Percentiles rank a stretch among this genome's conserved stretches.
Conservation (phyloP, 2,329 filamentous ascomycete genomes). For the Epichloe aotearoae region DNA sequence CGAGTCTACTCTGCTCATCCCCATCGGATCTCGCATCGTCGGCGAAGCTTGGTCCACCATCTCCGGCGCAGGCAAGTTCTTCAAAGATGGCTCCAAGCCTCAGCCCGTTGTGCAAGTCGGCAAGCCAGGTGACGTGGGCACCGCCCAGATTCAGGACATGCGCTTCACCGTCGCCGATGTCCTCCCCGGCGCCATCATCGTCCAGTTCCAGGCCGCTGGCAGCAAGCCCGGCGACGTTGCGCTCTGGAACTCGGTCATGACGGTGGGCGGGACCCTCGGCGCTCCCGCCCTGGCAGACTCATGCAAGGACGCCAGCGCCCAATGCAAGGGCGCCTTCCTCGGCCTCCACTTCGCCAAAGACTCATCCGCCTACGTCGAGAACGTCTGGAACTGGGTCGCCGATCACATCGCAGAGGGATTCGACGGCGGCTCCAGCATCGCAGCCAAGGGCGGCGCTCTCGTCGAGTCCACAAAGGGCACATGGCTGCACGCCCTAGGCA, state of each 20-base stretch:
- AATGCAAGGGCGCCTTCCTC: constrained; percentile 34
- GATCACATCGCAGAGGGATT: constrained; percentile 34
- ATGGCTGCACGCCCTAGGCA: constrained; percentile 34
- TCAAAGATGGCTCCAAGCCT: constrained; percentile 33
- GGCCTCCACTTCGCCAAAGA: constrained; percentile 33
- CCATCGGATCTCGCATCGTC: constrained; percentile 33
- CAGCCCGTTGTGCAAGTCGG: constrained; percentile 38
- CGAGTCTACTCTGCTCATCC: constrained; percentile 15
- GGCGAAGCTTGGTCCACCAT: constrained; percentile 42
- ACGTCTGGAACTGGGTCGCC: constrained; percentile 26
- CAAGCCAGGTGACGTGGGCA: constrained; percentile 31
- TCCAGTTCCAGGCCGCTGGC: constrained; percentile 27
- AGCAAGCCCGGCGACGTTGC: constrained; percentile 33
- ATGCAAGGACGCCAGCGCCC: constrained; percentile 18
- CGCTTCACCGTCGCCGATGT: constrained; percentile 35
- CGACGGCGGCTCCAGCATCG: constrained; percentile 31
- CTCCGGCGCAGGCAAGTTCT: constrained; percentile 28
- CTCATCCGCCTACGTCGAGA: constrained; percentile 13
- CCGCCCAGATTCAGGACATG: constrained; percentile 38
- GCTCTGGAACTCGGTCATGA: constrained; percentile 33
- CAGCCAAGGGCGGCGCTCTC: constrained; percentile 33
- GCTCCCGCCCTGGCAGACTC: constrained; percentile 23
- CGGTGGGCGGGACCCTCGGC: constrained; percentile 29
- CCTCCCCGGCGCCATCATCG: constrained; percentile 24
- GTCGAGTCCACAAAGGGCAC: constrained; percentile 33